Evolutionary conservation across 2,329 filamentous ascomycete species (phyloP).

Genomic region (Fusarium tjaetaba): DNA sequence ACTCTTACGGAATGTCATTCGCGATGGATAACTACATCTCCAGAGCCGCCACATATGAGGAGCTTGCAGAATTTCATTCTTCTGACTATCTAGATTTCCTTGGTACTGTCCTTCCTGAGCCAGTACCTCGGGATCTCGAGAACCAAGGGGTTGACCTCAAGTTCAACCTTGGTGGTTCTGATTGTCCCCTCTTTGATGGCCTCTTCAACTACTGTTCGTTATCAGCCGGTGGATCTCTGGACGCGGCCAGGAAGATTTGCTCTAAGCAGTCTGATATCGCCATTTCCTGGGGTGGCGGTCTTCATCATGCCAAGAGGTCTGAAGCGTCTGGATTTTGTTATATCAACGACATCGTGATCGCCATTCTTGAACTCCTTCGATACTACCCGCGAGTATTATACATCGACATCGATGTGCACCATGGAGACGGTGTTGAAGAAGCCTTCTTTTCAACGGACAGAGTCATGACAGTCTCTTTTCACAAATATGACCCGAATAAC

Average conservation of each 20-base stretch:
- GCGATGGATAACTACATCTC: slow-evolving; percentile 96
- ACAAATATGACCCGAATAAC: slow-evolving; percentile 86
- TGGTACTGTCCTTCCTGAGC: slow-evolving; percentile 73
- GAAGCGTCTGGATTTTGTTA: slow-evolving; percentile 98
- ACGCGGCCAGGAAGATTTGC: slow-evolving; percentile 89
- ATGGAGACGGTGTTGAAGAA: slow-evolving; percentile 90
- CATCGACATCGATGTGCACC: slow-evolving; percentile 93
- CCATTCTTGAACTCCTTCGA: slow-evolving; percentile 86
- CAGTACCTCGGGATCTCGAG: slow-evolving; percentile 72
- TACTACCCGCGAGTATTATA: slow-evolving; percentile 88
- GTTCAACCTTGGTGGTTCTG: slow-evolving; percentile 89
- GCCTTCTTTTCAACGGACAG: slow-evolving; percentile 90
- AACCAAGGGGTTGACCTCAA: slow-evolving; percentile 70
- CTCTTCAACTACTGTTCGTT: slow-evolving; percentile 95
- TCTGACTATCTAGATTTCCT: slow-evolving; percentile 92
- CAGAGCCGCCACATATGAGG: slow-evolving; percentile 84
- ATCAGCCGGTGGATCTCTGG: slow-evolving; percentile 89
- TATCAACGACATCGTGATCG: slow-evolving; percentile 97
- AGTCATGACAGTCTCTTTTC: slow-evolving; percentile 93
- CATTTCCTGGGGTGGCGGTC: slow-evolving; percentile 95
- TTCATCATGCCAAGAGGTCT: slow-evolving; percentile 95
- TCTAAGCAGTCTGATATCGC: slow-evolving; percentile 92
- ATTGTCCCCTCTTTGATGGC: slow-evolving; percentile 96
- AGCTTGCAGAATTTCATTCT: slow-evolving; percentile 87
- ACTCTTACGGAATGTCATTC: slow-evolving; percentile 94